Conservation (phyloP, 352 stramenopile genomes). For the Thalassiosira exigua region DNA sequence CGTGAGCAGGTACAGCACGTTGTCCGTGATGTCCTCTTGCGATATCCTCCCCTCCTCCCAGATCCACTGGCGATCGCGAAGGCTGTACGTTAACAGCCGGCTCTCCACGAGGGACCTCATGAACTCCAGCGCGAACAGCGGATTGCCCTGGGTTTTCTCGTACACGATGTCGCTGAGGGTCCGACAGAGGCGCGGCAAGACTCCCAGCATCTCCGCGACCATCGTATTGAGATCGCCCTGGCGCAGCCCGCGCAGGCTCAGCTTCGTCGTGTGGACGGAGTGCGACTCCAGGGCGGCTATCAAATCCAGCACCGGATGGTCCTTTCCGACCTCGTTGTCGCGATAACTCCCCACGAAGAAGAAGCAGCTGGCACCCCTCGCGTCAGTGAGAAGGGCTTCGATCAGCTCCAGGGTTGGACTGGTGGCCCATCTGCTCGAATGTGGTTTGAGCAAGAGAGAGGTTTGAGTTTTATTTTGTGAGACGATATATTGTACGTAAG, state of each 20-base stretch:
- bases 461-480: too few species aligned
- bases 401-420: constrained; percentile 32
- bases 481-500: too few species aligned
- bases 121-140: constrained; percentile 28
- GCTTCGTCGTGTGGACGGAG: constrained; percentile 10
- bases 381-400: constrained; percentile 28
- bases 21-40: constrained; percentile 26
- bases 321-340: constrained; percentile 25
- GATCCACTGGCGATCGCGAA: constrained; percentile 13
- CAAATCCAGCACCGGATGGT: constrained; percentile 22
- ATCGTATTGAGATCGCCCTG: constrained; percentile 21
- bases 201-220: constrained; percentile 26
- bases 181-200: constrained; percentile 16
- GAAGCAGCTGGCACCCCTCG: constrained; percentile 20
- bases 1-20: constrained; percentile 23
- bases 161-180: constrained; percentile 13
- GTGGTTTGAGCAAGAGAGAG: too few species aligned
- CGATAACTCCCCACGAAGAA: constrained; percentile 54
- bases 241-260: constrained; percentile 23
- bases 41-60: constrained; percentile 30
- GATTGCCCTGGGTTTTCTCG: constrained; percentile 23
- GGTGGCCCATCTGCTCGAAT: too few species aligned
- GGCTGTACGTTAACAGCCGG: constrained; percentile 9
- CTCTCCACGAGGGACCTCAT: constrained; percentile 22
- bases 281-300: constrained; percentile 1